phyloP scores from a whole-genome alignment of 108 stramenopile species.

The Nitzschia sp. region DNA sequence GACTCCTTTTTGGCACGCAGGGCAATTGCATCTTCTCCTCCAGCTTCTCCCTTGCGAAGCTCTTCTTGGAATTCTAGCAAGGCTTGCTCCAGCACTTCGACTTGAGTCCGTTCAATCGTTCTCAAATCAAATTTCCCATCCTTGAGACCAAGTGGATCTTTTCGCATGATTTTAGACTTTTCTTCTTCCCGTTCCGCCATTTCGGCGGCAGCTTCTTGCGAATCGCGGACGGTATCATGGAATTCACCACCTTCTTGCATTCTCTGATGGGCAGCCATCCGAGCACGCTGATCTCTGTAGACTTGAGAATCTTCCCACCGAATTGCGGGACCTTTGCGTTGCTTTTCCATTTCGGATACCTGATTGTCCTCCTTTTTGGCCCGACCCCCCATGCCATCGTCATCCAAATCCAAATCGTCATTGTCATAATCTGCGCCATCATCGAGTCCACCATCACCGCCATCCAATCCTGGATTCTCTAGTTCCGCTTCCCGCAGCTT shows the following conservation, averaged over 20 bases:
- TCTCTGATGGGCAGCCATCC: constrained; percentile 34
- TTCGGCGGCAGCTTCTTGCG: constrained; percentile 59
- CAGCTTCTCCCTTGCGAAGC: constrained; percentile 46
- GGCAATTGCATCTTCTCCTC: constrained; percentile 56
- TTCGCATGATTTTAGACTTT: constrained; percentile 57
- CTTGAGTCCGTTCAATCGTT: constrained; percentile 51
- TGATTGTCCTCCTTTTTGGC: constrained; percentile 29
- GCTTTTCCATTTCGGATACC: constrained; percentile 32
- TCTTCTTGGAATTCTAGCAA: constrained; percentile 60
- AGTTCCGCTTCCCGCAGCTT: constrained; percentile 18
- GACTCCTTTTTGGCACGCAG: constrained; percentile 70
- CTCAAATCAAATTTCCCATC: constrained; percentile 60
- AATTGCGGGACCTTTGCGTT: constrained; percentile 29
- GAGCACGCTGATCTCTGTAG: constrained; percentile 46
- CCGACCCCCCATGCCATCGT: constrained; percentile 28
- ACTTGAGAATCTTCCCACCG: constrained; percentile 55
- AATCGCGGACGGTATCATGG: constrained; percentile 47
- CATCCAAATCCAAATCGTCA: constrained; percentile 32
- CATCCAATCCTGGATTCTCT: constrained; percentile 25
- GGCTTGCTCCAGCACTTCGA: constrained; percentile 56
- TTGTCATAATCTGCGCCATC: constrained; percentile 24
- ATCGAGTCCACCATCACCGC: constrained; percentile 23
- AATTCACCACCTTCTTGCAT: constrained; percentile 25
- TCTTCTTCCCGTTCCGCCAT: constrained; percentile 67
- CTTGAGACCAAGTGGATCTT: constrained; percentile 75